Conservation (phyloP, 2,329 filamentous ascomycete species). For the Tolypocladium tundrense region DNA sequence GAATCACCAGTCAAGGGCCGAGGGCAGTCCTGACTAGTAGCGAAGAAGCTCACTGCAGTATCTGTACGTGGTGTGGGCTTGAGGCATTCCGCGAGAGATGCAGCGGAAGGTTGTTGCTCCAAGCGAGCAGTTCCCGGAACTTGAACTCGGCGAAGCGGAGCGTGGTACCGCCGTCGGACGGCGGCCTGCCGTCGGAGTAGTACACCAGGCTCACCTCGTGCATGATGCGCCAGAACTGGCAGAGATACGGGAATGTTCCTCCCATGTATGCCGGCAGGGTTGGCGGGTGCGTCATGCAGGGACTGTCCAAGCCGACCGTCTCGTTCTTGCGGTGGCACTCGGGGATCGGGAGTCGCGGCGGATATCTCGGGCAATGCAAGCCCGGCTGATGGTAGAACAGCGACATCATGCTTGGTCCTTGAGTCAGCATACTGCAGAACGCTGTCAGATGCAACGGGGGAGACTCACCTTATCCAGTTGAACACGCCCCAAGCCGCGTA, state of each 20-base stretch:
- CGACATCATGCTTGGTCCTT: conserved; percentile 15
- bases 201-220: conserved; percentile 15
- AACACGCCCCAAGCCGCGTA: conserved; percentile 16
- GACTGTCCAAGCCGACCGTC: background rate
- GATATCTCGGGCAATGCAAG: conserved; percentile 7
- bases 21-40: background rate
- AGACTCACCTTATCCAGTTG: conserved; percentile 23
- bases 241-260: conserved; percentile 17
- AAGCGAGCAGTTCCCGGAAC: conserved; percentile 22
- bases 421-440: background rate
- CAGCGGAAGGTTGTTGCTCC: conserved; percentile 15
- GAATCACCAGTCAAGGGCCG: too few relatives aligned
- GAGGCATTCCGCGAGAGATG: conserved; percentile 8
- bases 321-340: background rate
- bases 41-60: conserved; percentile 6
- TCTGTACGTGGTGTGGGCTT: conserved; percentile 17
- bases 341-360: conserved; percentile 8
- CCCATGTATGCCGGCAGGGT: conserved; percentile 9
- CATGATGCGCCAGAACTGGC: conserved; percentile 21
- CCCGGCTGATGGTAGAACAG: conserved; percentile 23
- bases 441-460: background rate
- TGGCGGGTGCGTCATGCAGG: background rate
- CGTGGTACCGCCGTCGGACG: conserved; percentile 1
- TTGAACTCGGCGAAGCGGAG: conserved; percentile 17
- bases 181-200: conserved; percentile 8